Percentiles rank a stretch among this genome's conserved stretches.
phyloP scores from a whole-genome alignment of 1,139 yeast genomes.

The Yamadazyma sp. region DNA sequence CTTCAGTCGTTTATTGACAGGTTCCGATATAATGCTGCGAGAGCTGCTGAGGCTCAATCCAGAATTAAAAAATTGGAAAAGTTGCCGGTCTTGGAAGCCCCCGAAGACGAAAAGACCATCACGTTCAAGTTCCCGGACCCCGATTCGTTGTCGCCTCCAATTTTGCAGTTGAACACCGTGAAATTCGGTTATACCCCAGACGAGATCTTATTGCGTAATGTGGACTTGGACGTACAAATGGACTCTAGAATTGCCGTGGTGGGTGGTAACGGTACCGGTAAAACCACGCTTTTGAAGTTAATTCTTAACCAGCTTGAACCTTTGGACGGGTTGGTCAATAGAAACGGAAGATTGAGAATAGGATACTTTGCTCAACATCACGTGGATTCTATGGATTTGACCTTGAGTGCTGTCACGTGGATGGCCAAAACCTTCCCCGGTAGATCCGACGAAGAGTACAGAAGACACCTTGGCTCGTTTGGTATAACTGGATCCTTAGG shows the following conservation, averaged over 20 bases:
- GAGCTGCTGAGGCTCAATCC: conserved; percentile 95
- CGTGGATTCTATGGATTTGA: conserved; percentile 94
- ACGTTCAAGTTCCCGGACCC: conserved; percentile 95
- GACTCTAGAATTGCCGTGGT: conserved; percentile 93
- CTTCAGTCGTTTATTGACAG: conserved; percentile 93
- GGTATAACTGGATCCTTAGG: conserved; percentile 96
- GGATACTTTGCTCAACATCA: conserved; percentile 99
- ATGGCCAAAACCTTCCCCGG: conserved; percentile 90
- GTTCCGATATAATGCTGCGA: conserved; percentile 95
- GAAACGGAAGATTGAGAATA: conserved; percentile 83
- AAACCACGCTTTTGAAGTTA: conserved; percentile 85
- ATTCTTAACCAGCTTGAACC: conserved; percentile 79
- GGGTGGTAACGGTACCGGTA: conserved; percentile 99
- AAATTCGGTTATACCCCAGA: conserved; percentile 77
- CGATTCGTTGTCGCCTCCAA: conserved; percentile 90
- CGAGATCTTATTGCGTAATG: conserved; percentile 64
- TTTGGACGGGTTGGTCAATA: conserved; percentile 67
- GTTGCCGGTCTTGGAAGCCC: conserved; percentile 87
- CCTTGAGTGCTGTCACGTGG: conserved; percentile 90
- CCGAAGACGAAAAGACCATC: conserved; percentile 85
- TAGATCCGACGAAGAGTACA: conserved; percentile 91
- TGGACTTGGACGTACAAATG: conserved; percentile 88
- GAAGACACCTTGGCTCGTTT: conserved; percentile 94
- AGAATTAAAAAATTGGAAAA: conserved; percentile 95
- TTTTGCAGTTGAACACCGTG: conserved; percentile 83